phyloP scores from a whole-genome alignment of 345 rosid genomes.

The Populus davidiana region DNA sequence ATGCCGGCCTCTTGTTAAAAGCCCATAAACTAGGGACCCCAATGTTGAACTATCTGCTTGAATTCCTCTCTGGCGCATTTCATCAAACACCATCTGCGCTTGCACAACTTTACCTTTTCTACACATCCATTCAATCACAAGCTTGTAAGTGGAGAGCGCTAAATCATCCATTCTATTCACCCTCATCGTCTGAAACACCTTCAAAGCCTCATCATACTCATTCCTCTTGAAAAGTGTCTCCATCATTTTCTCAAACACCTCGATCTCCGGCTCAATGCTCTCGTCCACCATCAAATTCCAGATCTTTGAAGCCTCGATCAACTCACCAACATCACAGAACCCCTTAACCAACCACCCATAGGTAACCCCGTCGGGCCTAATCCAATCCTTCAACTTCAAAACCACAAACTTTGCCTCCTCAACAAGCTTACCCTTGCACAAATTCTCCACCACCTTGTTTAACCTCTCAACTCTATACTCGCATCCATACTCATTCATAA shows the following conservation, averaged over 20 bases:
- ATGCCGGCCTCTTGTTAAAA: slow-evolving; percentile 48
- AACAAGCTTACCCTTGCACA: slow-evolving; percentile 52
- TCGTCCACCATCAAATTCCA: slow-evolving; percentile 87
- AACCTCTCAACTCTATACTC: slow-evolving; percentile 45
- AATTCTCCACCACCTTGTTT: slow-evolving; percentile 49
- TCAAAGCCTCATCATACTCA: slow-evolving; percentile 56
- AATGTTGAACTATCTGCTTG: slow-evolving; percentile 42
- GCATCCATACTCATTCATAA: slow-evolving; percentile 60
- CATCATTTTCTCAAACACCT: slow-evolving; percentile 59
- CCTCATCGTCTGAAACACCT: slow-evolving; percentile 56
- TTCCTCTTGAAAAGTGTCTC: slow-evolving; percentile 64
- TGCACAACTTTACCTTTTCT: slow-evolving; percentile 49
- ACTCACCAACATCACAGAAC: slow-evolving; percentile 60
- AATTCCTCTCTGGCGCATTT: slow-evolving; percentile 66
- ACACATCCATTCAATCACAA: slow-evolving; percentile 74
- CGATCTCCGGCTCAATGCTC: slow-evolving; percentile 47
- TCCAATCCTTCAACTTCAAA: slow-evolving; percentile 50
- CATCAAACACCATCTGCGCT: slow-evolving; percentile 51
- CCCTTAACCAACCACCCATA: slow-evolving; percentile 63
- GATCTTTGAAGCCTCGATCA: slow-evolving; percentile 66
- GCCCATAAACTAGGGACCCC: slow-evolving; percentile 55
- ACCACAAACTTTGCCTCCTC: slow-evolving; percentile 68
- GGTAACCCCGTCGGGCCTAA: slow-evolving; percentile 49
- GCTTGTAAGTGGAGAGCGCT: slow-evolving; percentile 62
- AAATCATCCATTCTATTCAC: slow-evolving; percentile 43